These are phyloP conservation scores for Thielaviopsis ethacetica DNA, from an alignment of 2,329 filamentous ascomycete genomes.

Conservation along the genomic window DNA sequence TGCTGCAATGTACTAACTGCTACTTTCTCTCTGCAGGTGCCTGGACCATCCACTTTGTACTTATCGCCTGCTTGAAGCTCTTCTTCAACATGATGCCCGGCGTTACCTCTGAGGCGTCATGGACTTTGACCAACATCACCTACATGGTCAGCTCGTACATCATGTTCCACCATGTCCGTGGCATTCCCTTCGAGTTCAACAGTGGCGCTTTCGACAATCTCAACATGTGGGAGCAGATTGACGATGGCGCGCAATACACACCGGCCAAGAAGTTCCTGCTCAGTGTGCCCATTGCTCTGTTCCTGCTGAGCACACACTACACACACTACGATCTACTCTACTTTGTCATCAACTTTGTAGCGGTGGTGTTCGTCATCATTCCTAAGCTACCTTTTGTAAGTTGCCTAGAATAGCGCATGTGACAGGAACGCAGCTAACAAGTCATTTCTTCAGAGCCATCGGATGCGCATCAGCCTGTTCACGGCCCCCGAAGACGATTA, in stretches of 20 bases:
- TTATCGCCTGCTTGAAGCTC: slow-evolving; percentile 85
- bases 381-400: slow-evolving; percentile 90
- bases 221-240: slow-evolving; percentile 99
- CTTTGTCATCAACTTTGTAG: slow-evolving; percentile 93
- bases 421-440: slow-evolving; percentile 15
- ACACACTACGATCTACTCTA: slow-evolving; percentile 96
- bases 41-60: slow-evolving; percentile 92
- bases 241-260: slow-evolving; percentile 96
- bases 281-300: slow-evolving; percentile 83
- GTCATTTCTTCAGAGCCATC: slow-evolving; percentile 43
- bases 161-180: slow-evolving; percentile 99
- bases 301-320: slow-evolving; percentile 94
- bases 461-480: slow-evolving; percentile 61
- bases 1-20: slow-evolving; percentile 1
- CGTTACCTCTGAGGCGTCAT: slow-evolving; percentile 93
- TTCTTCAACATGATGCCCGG: slow-evolving; percentile 93
- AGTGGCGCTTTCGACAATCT: slow-evolving; percentile 96
- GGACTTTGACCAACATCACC: slow-evolving; percentile 96
- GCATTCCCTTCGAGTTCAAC: slow-evolving; percentile 98
- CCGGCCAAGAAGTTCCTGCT: slow-evolving; percentile 97
- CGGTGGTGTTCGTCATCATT: slow-evolving; percentile 81
- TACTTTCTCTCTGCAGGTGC: slow-evolving; percentile 44
- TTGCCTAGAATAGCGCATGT: slow-evolving; percentile 16
- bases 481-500: slow-evolving; percentile 40
- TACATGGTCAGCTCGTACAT: slow-evolving; percentile 99